Evolutionary conservation across 257 asterid genomes (phyloP).

Genomic region (Scutellaria baicalensis): DNA sequence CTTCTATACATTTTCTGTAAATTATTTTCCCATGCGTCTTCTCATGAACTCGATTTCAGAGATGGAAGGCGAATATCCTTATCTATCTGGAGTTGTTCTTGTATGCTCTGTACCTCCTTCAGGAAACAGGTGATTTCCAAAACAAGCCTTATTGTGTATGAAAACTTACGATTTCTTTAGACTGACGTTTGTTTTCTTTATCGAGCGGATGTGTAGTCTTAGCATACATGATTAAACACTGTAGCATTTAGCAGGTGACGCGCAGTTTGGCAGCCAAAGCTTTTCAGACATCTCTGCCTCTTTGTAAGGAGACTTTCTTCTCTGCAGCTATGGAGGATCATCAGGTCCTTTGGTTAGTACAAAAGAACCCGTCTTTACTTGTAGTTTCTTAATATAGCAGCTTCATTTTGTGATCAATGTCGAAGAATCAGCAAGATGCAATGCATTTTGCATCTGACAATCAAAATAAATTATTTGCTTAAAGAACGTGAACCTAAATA

Average conservation of each 20-base stretch:
- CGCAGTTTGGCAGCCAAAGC: constrained; percentile 95
- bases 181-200: constrained; percentile 17
- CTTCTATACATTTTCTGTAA: neutral
- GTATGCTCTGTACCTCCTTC: constrained; percentile 94
- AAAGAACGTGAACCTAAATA: neutral
- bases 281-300: constrained; percentile 86
- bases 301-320: constrained; percentile 87
- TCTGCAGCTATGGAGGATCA: constrained; percentile 67
- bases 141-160: neutral
- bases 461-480: neutral
- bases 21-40: neutral
- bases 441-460: neutral
- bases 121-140: constrained; percentile 64
- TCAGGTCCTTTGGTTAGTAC: constrained; percentile 58
- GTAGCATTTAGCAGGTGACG: constrained; percentile 52
- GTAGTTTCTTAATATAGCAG: neutral
- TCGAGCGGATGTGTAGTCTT: neutral
- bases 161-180: neutral
- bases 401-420: neutral
- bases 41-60: constrained; percentile 26
- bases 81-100: constrained; percentile 64
- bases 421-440: neutral
- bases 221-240: neutral
- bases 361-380: neutral
- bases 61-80: constrained; percentile 28